A percentile compares a stretch with the other conserved stretches of the same genome.
phyloP scores from a whole-genome alignment of 345 rosid genomes.

The Salix dunnii region DNA sequence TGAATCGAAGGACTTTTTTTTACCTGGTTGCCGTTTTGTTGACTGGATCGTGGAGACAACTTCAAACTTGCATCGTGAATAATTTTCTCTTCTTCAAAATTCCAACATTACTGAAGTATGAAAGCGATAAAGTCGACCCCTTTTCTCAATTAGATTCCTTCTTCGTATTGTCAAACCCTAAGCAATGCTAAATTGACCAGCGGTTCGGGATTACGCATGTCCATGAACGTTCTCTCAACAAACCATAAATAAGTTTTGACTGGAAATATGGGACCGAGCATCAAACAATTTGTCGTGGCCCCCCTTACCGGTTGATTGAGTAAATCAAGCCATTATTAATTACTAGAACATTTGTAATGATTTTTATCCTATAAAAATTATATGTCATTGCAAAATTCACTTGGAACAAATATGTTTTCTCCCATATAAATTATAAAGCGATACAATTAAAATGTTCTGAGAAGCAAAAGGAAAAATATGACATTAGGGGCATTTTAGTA shows the following conservation, averaged over 20 bases:
- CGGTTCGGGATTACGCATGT: background rate
- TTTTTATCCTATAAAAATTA: too few relatives aligned
- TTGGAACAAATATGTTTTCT: too few relatives aligned
- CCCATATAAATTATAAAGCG: too few relatives aligned
- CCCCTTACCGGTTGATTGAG: background rate
- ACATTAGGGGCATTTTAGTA: too few relatives aligned
- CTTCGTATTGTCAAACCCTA: background rate
- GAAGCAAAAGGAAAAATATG: too few relatives aligned
- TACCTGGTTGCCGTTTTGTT: background rate
- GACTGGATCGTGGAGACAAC: background rate
- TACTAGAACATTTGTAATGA: too few relatives aligned
- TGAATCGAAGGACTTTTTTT: too few relatives aligned
- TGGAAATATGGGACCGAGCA: background rate
- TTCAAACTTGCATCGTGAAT: background rate
- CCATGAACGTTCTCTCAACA: background rate
- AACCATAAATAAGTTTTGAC: background rate
- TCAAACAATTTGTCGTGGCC: background rate
- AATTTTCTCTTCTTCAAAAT: background rate
- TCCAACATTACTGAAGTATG: background rate
- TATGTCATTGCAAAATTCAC: too few relatives aligned
- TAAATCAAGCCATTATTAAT: background rate
- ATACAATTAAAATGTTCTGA: too few relatives aligned
- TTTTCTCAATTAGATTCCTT: background rate
- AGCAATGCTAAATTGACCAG: background rate
- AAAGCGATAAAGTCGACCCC: too few relatives aligned